Evolutionary conservation across 371 early-diverging fungal species (phyloP), one percentile per base, ranked within the genome.

Genomic region (Conidiobolus incongruus): DNA sequence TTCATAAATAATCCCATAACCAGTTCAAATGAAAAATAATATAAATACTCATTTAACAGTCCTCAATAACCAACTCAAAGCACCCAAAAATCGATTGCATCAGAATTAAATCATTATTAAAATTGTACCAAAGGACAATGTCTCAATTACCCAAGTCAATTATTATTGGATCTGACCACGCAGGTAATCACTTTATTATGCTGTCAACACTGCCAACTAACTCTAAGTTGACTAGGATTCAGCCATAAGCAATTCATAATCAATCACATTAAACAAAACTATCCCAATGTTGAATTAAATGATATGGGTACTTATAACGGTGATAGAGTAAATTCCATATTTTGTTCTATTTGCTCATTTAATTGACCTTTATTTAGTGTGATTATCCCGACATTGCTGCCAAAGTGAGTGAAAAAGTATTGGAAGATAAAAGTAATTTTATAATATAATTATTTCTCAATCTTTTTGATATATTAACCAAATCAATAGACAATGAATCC

Each of bases 121-220:
- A n/a, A n/a, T n/a, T n/a, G n/a, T n/a, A n/a, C 4, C 8, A 4
- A 26, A 26, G 26, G 8, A 26, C 8, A 5, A 20, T 36, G 16
- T n/a, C n/a, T 17, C 1, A 21, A 7, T 20, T 28, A 30, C 32
- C 59, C 8, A 35, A 11, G 16, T 6, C 20, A 10, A 15, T 47
- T 24, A 41, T 38, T 24, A 42, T 47, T 35, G 47, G 41, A 12
- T 47, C 47, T 10, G 47, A 47, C 19, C 47, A 47, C 35, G 47
- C 47, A 6, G 47, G 47, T 47, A 47, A 8, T 2, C 12, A n/a
- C n/a, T 2, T 21, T 12, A 15, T 32, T 17, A 32, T 20, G 16
- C 19, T 24, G 24, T 3, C 3, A 28, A 32, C 2, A 12, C 21
- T 30, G n/a, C 26, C 30, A 17, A 21, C 16, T 39, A 13, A 20